A percentile compares a stretch with the other conserved stretches of the same genome.
Conservation (phyloP, 2,329 filamentous ascomycete genomes). For the Calonectria multiphialidica region DNA sequence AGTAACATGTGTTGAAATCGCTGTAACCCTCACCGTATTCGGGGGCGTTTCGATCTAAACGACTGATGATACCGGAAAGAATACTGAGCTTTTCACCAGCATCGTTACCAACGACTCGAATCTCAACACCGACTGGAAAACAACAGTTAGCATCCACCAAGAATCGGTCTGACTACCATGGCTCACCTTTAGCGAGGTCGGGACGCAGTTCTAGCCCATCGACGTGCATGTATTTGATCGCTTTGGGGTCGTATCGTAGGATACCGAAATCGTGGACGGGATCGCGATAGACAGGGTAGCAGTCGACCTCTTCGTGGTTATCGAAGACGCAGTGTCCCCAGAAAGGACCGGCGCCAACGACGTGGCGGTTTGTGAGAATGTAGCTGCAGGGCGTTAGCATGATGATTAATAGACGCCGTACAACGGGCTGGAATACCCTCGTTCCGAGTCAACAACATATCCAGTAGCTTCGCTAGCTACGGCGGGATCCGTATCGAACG, state of each 20-base stretch:
- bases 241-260: conserved; percentile 93
- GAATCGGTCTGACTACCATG: neutral
- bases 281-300: conserved; percentile 96
- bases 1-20: conserved; percentile 97
- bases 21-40: conserved; percentile 98
- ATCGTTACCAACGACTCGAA: conserved; percentile 97
- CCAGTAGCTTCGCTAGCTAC: conserved; percentile 96
- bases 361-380: conserved; percentile 90
- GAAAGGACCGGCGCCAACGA: conserved; percentile 94
- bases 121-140: conserved; percentile 84
- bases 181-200: conserved; percentile 79
- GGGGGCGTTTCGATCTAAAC: conserved; percentile 94
- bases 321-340: conserved; percentile 99
- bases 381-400: conserved; percentile 60
- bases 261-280: conserved; percentile 99
- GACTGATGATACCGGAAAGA: conserved; percentile 95
- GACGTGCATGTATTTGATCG: conserved; percentile 97
- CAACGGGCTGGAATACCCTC: conserved; percentile 68
- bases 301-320: conserved; percentile 97
- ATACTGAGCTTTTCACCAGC: conserved; percentile 99
- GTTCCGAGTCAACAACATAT: conserved; percentile 95
- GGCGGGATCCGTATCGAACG: conserved; percentile 97
- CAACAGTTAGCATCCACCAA: conserved; percentile 29
- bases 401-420: no score
- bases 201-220: conserved; percentile 84